A percentile compares a stretch with the other conserved stretches of the same genome.
Evolutionary conservation across 192 early-diverging fungal species (phyloP).

Genomic region (Backusella mclennaniae): DNA sequence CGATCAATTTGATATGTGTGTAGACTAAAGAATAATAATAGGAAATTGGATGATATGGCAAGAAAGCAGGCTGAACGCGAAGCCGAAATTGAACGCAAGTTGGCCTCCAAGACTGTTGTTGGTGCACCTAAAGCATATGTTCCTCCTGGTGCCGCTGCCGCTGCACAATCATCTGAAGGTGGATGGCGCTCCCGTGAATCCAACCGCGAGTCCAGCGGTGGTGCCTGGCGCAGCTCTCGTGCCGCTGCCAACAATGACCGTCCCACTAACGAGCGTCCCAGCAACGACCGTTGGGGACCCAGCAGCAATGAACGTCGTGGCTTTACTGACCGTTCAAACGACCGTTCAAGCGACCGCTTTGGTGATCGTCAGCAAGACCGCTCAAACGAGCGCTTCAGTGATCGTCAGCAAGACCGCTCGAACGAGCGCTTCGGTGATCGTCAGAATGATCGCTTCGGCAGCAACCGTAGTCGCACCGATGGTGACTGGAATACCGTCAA

Average conservation of each 20-base stretch:
- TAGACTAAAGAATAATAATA: neutral
- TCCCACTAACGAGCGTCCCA: neutral
- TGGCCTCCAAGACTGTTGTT: neutral
- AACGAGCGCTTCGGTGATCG: neutral
- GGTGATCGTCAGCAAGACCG: neutral
- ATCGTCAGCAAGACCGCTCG: neutral
- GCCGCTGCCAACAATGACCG: neutral
- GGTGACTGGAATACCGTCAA: neutral
- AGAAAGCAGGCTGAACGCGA: conserved; percentile 48
- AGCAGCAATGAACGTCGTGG: neutral
- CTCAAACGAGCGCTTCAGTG: neutral
- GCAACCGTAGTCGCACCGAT: neutral
- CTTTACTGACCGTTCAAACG: neutral
- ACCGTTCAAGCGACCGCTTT: neutral
- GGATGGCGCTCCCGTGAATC: neutral
- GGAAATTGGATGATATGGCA: conserved; percentile 50
- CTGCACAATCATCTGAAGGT: neutral
- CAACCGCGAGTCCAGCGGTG: neutral
- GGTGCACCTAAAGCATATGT: neutral
- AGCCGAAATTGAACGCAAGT: conserved; percentile 45
- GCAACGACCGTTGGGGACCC: neutral
- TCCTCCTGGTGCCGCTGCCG: conserved; percentile 5
- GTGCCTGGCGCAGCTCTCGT: conserved; percentile 2
- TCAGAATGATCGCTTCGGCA: neutral
- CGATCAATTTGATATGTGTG: neutral